Base-by-base conservation (phyloP, 805 yeast genomes). In the Kodamaea kakaduensis region DNA sequence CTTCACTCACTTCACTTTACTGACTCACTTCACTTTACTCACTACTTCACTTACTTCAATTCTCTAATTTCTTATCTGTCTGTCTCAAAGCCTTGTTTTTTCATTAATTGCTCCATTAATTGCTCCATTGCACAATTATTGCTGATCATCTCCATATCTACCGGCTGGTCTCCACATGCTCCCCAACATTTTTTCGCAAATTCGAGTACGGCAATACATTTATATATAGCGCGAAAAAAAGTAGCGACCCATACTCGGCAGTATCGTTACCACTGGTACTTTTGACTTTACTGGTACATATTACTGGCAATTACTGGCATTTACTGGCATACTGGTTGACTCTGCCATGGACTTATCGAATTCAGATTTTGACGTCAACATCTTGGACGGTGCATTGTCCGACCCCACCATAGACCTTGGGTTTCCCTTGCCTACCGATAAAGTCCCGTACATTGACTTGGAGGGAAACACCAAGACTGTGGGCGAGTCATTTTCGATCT, bases 351-450 rank as follows among this genome's bases (percentile, higher is more conserved):
- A 40, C 29, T 23, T 38, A 27, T 38, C 45, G 18, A 41, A 41
- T 31, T 32, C 45, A n/a, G 44, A 52, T 30, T 53, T 67, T 34
- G 70, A 67, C 39, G 54, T 66, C 40, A 66, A 67, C 42, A 52
- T 67, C 33, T 52, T 66, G 22, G 63, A 63, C 7, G 53, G 61
- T 45, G 59, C 65, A 1, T 47, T 55, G 12, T 31, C 43, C 1
- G 25, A 43, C 2, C 70, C 70, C 13, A 48, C 49, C 28, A 50
- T 67, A 17, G 57, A 50, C 4, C 50, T 64, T 8, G 42, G 59
- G 8, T 63, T 64, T 38, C 72, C 72, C 1, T 49, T 66, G 14
- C 71, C 72, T 5, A 52, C 53, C 9, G 68, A 63, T 41, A 42
- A 52, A 24, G 60, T 56, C 7, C 49, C 62, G 2, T 53, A 52